Conservation (phyloP, 768 basidiomycete genomes). For the Lentinula guzmanii region DNA sequence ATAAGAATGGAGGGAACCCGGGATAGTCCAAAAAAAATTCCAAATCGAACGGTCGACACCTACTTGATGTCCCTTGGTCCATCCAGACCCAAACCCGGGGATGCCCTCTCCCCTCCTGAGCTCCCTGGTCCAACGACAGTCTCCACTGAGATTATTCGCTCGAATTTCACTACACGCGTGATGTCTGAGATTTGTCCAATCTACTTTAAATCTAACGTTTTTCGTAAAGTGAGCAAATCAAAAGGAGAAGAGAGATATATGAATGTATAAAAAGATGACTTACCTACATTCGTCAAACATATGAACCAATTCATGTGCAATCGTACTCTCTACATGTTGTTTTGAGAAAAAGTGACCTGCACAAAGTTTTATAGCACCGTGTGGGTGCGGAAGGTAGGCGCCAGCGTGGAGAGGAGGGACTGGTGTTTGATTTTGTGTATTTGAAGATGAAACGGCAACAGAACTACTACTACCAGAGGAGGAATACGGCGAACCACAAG, state of each 20-base stretch:
- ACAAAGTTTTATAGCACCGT: constrained; percentile 77
- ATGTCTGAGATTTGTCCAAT: constrained; percentile 87
- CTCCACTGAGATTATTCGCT: constrained; percentile 89
- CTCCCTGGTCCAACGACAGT: constrained; percentile 85
- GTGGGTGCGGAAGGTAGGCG: constrained; percentile 70
- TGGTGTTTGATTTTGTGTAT: background rate
- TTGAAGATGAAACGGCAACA: background rate
- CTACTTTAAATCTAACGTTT: constrained; percentile 79
- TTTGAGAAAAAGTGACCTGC: constrained; percentile 77
- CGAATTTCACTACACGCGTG: constrained; percentile 99
- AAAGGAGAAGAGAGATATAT: background rate
- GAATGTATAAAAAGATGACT: background rate
- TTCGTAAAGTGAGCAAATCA: constrained; percentile 54
- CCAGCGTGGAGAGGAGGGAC: constrained; percentile 48
- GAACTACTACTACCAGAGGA: background rate
- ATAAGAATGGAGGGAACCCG: background rate
- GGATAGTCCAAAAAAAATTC: background rate
- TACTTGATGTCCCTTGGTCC: constrained; percentile 93
- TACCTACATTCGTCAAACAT: constrained; percentile 81
- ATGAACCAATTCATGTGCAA: constrained; percentile 91
- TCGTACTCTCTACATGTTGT: constrained; percentile 87
- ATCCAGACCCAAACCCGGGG: constrained; percentile 29
- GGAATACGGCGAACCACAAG: constrained; percentile 49
- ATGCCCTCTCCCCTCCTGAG: constrained; percentile 66
- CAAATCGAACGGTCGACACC: constrained; percentile 1